Conservation (phyloP, 2,329 filamentous ascomycete species). For the Apiospora aurea region DNA sequence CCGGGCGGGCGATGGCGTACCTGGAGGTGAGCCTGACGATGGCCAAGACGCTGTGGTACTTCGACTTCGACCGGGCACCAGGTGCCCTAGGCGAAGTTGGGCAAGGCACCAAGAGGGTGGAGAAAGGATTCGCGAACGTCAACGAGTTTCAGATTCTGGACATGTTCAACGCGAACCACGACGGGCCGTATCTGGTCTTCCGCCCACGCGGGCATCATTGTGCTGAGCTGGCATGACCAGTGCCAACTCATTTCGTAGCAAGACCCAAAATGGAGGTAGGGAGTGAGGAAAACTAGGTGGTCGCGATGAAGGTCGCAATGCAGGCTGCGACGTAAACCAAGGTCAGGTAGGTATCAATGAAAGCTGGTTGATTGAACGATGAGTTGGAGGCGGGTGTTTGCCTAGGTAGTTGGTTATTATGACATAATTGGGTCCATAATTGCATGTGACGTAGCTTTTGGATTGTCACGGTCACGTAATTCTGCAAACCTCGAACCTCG, state of each 20-base stretch:
- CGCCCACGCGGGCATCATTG: neutral
- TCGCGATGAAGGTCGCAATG: no score
- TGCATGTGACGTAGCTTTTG: slow-evolving; percentile 9
- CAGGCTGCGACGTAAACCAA: no score
- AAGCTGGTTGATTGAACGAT: no score
- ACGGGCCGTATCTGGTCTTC: slow-evolving; percentile 5
- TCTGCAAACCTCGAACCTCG: neutral
- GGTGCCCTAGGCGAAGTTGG: neutral
- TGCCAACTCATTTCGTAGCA: no score
- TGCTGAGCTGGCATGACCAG: neutral
- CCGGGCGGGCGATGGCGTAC: neutral
- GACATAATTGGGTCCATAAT: slow-evolving; percentile 20
- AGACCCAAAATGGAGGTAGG: neutral
- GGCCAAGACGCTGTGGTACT: slow-evolving; percentile 12
- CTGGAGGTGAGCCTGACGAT: neutral
- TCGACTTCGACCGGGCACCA: neutral
- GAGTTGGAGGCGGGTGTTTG: neutral
- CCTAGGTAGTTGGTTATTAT: slow-evolving; percentile 7
- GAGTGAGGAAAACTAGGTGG: neutral
- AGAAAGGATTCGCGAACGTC: neutral
- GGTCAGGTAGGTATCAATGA: no score
- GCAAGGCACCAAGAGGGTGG: neutral
- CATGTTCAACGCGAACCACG: slow-evolving; percentile 1
- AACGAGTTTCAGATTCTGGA: slow-evolving; percentile 5
- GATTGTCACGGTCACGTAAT: neutral